Base-by-base conservation (phyloP, 2,329 filamentous ascomycete genomes). In the Penicillium sp. region DNA sequence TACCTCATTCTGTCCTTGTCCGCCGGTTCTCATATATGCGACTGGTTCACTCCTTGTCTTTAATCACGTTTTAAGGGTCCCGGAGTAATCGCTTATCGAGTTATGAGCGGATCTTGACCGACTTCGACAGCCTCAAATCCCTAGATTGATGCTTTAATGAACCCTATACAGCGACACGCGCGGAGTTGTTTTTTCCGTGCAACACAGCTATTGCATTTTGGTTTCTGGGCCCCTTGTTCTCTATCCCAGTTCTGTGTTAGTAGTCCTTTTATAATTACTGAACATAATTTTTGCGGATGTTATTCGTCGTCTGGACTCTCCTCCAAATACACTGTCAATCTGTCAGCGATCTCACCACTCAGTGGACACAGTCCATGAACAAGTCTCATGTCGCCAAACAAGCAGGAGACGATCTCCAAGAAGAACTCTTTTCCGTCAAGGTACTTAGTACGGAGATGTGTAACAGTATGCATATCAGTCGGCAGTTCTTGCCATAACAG, bases 261-360 rank as follows among this genome's bases (percentile, higher is more conserved):
- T 57, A 59, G 54, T 44, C 25, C 39, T 47, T 31, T 25, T 31
- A 23, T 33, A 29, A 52, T 42, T 47, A 49, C 19, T 53, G 62
- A 62, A 65, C 58, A 64, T 65, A 64, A 55, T 58, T 43, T 10
- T 26, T 47, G 33, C 33, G 21, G n/a, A 26, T 10, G 14, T 43
- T 10, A 14, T 46, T 23, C 26, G 19, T 19, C n/a, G 35, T 39
- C 14, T 16, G 25, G 39, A 16, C 19, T 31, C 16, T n/a, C 6
- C 10, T 19, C 19, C 10, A 14, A 16, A n/a, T 19, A 29, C 14
- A 21, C 11, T 14, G 13, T 26, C 10, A 43, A 37, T 0, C 25
- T 26, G 19, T 50, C 7, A 21, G 31, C 33, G 14, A 46, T 16
- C 16, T 29, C 23, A 19, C 16, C 9, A 16, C 9, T 39, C 6